A percentile compares a stretch with the other conserved stretches of the same genome.
These are phyloP conservation scores for Globisporangium canariense DNA, from an alignment of 352 stramenopile genomes.

Conservation along the genomic window DNA sequence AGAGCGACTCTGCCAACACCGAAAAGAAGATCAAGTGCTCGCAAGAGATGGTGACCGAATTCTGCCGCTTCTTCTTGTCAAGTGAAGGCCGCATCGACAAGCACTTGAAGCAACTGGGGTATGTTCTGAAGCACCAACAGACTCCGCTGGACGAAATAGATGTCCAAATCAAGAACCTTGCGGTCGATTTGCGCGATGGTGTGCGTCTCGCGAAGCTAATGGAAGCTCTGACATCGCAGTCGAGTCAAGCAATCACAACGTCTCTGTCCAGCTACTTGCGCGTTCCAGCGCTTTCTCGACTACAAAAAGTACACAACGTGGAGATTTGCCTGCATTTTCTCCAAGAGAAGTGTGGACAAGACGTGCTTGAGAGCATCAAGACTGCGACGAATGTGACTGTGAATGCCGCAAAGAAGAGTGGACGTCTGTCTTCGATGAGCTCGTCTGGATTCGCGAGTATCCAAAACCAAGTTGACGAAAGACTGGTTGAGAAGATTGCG, in stretches of 20 bases:
- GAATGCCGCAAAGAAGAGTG: constrained; percentile 10
- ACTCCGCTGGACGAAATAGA: constrained; percentile 94
- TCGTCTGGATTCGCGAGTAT: constrained; percentile 49
- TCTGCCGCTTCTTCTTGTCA: constrained; percentile 92
- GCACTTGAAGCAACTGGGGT: constrained; percentile 87
- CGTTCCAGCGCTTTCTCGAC: constrained; percentile 91
- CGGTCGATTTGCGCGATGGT: constrained; percentile 95
- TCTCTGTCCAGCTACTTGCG: constrained; percentile 81
- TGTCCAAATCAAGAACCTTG: constrained; percentile 89
- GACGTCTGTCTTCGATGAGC: constrained; percentile 21
- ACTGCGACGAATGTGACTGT: constrained; percentile 17
- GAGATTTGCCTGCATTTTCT: constrained; percentile 87
- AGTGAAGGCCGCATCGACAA: constrained; percentile 94
- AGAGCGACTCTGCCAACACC: constrained; percentile 14
- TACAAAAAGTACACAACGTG: constrained; percentile 97
- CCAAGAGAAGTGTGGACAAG: constrained; percentile 62
- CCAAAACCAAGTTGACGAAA: constrained; percentile 49
- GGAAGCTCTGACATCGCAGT: constrained; percentile 76
- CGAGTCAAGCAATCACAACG: constrained; percentile 16
- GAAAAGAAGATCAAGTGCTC: constrained; percentile 87
- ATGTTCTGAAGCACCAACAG: constrained; percentile 90
- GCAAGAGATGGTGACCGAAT: constrained; percentile 86
- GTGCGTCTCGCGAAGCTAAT: constrained; percentile 91
- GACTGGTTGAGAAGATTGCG: constrained; percentile 56
- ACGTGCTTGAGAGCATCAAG: constrained; percentile 56